These are phyloP conservation scores for Termitomyces sp. DNA, from an alignment of 768 basidiomycete species.

Conservation along the genomic window DNA sequence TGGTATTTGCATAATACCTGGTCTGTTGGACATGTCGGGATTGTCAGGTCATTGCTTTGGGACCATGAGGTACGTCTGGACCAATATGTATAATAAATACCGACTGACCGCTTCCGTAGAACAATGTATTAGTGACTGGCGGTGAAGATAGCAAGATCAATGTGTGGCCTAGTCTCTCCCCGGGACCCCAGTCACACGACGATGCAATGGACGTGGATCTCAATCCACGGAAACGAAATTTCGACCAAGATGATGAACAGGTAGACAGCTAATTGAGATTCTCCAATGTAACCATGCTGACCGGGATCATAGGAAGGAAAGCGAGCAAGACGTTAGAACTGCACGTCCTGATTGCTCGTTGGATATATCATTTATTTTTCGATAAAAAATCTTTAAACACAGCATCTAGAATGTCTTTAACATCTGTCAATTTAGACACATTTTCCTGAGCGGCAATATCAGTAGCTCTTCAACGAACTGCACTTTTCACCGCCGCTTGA, in stretches of 20 bases:
- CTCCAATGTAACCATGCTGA: neutral
- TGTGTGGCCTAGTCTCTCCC: constrained; percentile 30
- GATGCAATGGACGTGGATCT: constrained; percentile 26
- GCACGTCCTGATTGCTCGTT: neutral
- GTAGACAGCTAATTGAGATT: constrained; percentile 6
- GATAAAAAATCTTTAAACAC: constrained; percentile 86
- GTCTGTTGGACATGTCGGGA: constrained; percentile 51
- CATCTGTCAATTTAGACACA: constrained; percentile 76
- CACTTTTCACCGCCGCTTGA: constrained; percentile 77
- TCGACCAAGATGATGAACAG: constrained; percentile 20
- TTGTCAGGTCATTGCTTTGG: constrained; percentile 55
- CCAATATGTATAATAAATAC: neutral
- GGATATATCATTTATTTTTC: constrained; percentile 53
- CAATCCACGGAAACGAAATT: constrained; percentile 17
- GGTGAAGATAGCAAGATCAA: constrained; percentile 49
- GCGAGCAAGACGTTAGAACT: constrained; percentile 10
- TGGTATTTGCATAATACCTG: constrained; percentile 54
- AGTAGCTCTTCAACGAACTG: too few species aligned
- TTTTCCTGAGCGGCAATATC: too few species aligned
- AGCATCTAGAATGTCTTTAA: constrained; percentile 80
- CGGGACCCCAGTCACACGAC: constrained; percentile 5
- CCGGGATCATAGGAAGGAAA: constrained; percentile 14
- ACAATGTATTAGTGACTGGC: constrained; percentile 40
- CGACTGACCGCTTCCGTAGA: constrained; percentile 21
- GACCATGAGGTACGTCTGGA: constrained; percentile 43